These are phyloP conservation scores for Wakefieldia striispora DNA, from an alignment of 768 basidiomycete species.

Conservation along the genomic window DNA sequence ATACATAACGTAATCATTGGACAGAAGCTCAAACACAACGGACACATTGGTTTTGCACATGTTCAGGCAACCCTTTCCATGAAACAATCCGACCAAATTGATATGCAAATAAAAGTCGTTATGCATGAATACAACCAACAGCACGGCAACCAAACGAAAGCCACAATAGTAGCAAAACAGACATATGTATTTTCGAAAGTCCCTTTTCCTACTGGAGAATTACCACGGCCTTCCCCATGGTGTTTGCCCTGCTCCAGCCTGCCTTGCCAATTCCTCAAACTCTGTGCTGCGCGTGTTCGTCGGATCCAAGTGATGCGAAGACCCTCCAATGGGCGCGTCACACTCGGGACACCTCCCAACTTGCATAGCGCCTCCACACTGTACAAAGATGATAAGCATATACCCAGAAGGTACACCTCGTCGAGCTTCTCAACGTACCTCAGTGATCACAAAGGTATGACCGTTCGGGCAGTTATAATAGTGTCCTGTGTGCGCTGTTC, in stretches of 20 bases:
- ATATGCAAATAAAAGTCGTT: no score
- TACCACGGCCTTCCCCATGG: constrained; percentile 30
- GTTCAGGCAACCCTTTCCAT: no score
- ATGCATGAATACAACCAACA: no score
- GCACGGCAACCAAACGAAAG: no score
- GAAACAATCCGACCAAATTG: no score
- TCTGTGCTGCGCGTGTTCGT: constrained; percentile 47
- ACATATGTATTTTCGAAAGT: no score
- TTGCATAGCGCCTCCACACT: constrained; percentile 62
- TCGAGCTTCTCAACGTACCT: constrained; percentile 35
- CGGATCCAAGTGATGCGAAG: constrained; percentile 36
- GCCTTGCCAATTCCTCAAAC: constrained; percentile 43
- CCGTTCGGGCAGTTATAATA: constrained; percentile 57
- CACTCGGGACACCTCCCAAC: constrained; percentile 55
- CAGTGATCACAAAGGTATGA: constrained; percentile 57
- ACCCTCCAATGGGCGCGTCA: constrained; percentile 50
- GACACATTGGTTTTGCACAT: no score
- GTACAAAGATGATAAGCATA: background rate
- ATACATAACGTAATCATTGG: no score
- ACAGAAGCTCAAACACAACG: no score
- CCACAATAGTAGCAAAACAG: no score
- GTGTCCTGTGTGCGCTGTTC: constrained; percentile 41
- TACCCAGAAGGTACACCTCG: background rate
- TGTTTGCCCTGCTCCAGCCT: constrained; percentile 30
- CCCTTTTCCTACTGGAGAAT: constrained; percentile 17